Percentiles rank a stretch among this genome's conserved stretches.
Evolutionary conservation across 1,139 yeast species (phyloP).

Genomic region (Suhomyces bribrorum): DNA sequence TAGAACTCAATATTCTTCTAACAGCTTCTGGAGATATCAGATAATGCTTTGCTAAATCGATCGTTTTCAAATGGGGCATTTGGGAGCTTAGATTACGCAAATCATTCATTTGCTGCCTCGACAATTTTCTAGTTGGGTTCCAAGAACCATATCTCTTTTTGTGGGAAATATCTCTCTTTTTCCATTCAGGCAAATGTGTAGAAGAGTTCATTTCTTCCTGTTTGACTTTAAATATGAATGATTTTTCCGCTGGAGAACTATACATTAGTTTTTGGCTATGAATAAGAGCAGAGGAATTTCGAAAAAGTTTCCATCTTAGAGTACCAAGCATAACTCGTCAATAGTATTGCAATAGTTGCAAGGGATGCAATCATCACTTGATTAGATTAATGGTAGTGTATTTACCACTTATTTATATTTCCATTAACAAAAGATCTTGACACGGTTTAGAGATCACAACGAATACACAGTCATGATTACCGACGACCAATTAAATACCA

Average conservation of each 20-base stretch:
- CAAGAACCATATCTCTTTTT: slow-evolving; percentile 63
- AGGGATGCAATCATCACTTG: neutral
- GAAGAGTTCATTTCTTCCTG: slow-evolving; percentile 12
- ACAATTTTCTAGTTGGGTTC: slow-evolving; percentile 69
- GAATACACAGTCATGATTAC: slow-evolving; percentile 59
- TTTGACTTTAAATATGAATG: slow-evolving; percentile 19
- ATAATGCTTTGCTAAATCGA: slow-evolving; percentile 65
- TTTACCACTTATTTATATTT: neutral
- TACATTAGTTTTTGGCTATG: slow-evolving; percentile 1
- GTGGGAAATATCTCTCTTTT: slow-evolving; percentile 62
- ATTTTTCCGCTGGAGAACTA: slow-evolving; percentile 11
- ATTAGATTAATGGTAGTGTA: neutral
- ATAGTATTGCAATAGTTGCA: slow-evolving; percentile 1
- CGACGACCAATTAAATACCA: slow-evolving; percentile 72
- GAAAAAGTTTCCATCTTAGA: neutral
- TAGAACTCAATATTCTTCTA: slow-evolving; percentile 73
- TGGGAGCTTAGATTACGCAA: slow-evolving; percentile 56
- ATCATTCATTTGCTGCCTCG: slow-evolving; percentile 70
- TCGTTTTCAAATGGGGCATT: slow-evolving; percentile 60
- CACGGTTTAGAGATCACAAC: slow-evolving; percentile 1
- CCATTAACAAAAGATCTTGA: neutral
- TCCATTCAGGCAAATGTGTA: slow-evolving; percentile 50
- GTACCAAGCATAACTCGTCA: neutral
- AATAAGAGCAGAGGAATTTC: neutral
- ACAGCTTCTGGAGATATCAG: slow-evolving; percentile 81